Conservation (phyloP, 1,284 basidiomycete species). For the Termitomyces sp. region DNA sequence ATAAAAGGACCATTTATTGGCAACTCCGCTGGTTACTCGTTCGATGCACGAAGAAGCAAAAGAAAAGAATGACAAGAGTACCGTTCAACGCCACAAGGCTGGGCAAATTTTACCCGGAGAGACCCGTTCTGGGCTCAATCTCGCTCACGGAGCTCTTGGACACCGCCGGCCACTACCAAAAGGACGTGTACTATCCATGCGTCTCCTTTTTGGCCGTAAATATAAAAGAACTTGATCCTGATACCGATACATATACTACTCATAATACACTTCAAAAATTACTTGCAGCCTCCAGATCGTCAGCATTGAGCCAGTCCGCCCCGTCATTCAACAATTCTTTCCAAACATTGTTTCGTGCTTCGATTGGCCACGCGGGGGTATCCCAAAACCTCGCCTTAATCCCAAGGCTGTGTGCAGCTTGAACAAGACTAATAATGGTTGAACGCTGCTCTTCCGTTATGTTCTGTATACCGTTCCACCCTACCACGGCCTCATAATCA, state of each 20-base stretch:
- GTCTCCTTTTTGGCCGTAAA: slow-evolving; percentile 27
- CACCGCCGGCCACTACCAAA: slow-evolving; percentile 27
- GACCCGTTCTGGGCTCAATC: slow-evolving; percentile 38
- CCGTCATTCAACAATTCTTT: slow-evolving; percentile 36
- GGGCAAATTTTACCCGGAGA: slow-evolving; percentile 48
- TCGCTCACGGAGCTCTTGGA: slow-evolving; percentile 44
- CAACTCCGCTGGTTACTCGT: slow-evolving; percentile 42
- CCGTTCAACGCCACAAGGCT: slow-evolving; percentile 33
- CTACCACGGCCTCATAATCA: slow-evolving; percentile 41
- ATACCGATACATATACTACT: slow-evolving; percentile 5
- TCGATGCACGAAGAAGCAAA: slow-evolving; percentile 34
- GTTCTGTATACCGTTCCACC: slow-evolving; percentile 42
- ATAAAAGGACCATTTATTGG: slow-evolving; percentile 46
- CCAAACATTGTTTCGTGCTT: slow-evolving; percentile 41
- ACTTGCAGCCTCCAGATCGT: slow-evolving; percentile 44
- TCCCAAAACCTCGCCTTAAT: slow-evolving; percentile 50
- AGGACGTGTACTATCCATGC: slow-evolving; percentile 26
- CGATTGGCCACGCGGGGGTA: slow-evolving; percentile 46
- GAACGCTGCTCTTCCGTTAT: slow-evolving; percentile 36
- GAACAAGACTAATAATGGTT: slow-evolving; percentile 31
- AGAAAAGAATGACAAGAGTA: slow-evolving; percentile 24
- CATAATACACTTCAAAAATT: slow-evolving; percentile 25
- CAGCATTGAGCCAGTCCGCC: slow-evolving; percentile 51
- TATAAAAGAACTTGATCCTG: slow-evolving; percentile 21
- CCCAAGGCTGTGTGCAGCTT: slow-evolving; percentile 40